Evolutionary conservation across 2,329 filamentous ascomycete genomes (phyloP), one percentile per base, ranked within the genome.

Genomic region (Nemania sp.): DNA sequence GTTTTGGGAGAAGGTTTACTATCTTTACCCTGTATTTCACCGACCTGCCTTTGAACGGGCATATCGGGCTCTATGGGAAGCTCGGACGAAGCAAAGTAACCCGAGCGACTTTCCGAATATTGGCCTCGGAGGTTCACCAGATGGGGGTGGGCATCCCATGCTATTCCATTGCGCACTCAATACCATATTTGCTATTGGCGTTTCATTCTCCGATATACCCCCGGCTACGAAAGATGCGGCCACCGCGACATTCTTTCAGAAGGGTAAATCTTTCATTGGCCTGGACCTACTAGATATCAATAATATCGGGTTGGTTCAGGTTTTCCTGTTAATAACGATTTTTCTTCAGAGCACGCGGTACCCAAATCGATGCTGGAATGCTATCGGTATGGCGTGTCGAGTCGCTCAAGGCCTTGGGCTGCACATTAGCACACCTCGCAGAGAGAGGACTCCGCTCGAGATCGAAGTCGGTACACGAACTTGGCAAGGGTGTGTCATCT

Each of bases 231-330:
- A 45, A n/a, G 41, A 45, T 18, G 10, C 7, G 7, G 41, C 15
- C 7, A 45, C 41, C 3, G 15, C 4, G 41, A 15, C 41, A n/a
- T 45, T 45, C 3, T n/a, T 45, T 7, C 15, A 45, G 15, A 45
- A 45, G 38, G 41, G 15, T 45, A n/a, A n/a, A 45, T n/a, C 41
- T n/a, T 45, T 45, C 41, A 45, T 45, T 3, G 15, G 41, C 15
- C 15, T n/a, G 15, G 41, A 45, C 15, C 41, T 45, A 5, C 41
- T 45, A 45, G 41, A 45, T n/a, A 45, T 45, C 41, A 45, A 45
- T 18, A 45, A 45, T 45, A 45, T 45, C 41, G 41, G 41, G n/a
- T 20, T 45, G n/a, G 41, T 45, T 45, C 41, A 45, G n/a, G 41
- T 45, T 15, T 15, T 45, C 2, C 7, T 45, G 41, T 18, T 45